Percentiles rank a stretch among this genome's conserved stretches.
Conservation (phyloP, 345 rosid genomes). For the Pugionium cornutum region DNA sequence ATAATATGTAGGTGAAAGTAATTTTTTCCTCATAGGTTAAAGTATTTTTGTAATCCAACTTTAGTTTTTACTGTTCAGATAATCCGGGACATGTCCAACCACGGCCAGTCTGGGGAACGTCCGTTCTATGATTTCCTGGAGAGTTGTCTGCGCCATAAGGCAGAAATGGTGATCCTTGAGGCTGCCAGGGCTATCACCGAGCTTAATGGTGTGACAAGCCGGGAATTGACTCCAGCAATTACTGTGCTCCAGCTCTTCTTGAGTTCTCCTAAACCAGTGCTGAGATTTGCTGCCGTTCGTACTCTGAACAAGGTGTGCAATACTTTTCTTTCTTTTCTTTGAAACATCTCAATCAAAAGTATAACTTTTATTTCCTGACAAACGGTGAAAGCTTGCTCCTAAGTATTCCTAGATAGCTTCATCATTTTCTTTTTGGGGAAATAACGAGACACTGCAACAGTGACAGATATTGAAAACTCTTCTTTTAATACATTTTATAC, state of each 20-base stretch:
- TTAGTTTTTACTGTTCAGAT: conserved; percentile 51
- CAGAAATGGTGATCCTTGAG: conserved; percentile 98
- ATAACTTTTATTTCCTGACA: conserved; percentile 2
- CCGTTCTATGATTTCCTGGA: conserved; percentile 96
- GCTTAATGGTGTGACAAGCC: conserved; percentile 88
- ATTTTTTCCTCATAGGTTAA: no score
- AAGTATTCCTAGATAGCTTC: conserved; percentile 7
- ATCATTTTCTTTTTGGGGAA: not conserved
- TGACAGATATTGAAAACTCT: not conserved
- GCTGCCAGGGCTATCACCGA: conserved; percentile 98
- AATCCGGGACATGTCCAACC: conserved; percentile 75
- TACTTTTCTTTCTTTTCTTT: conserved; percentile 13
- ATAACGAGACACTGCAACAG: not conserved
- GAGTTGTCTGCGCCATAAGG: conserved; percentile 93
- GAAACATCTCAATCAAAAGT: conserved; percentile 12
- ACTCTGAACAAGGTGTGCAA: conserved; percentile 81
- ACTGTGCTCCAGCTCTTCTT: conserved; percentile 96
- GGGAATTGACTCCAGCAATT: conserved; percentile 95
- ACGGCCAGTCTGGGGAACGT: conserved; percentile 80
- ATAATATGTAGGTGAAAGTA: not conserved
- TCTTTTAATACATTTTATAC: conserved; percentile 10
- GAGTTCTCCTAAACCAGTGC: conserved; percentile 94
- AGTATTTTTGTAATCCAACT: conserved; percentile 5
- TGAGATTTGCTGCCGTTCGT: conserved; percentile 98
- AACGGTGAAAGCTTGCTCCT: not conserved